Percentiles rank a stretch among this genome's conserved stretches.
Conservation (phyloP, 306 rosid genomes). For the Trifolium repens region DNA sequence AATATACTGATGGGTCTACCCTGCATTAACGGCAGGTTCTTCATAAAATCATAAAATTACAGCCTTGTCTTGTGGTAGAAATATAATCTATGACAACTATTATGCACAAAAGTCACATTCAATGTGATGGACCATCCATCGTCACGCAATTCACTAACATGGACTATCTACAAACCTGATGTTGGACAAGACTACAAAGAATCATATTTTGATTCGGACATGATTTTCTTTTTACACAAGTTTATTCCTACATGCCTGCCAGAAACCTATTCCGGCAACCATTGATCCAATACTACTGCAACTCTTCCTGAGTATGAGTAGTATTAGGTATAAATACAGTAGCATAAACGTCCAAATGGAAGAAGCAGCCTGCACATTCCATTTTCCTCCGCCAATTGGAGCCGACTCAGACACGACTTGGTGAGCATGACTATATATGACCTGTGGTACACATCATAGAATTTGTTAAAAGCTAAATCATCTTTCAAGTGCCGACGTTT, state of each 20-base stretch:
- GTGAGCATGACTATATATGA: conserved; percentile 87
- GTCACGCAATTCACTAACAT: conserved; percentile 55
- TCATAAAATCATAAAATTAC: conserved; percentile 55
- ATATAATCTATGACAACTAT: conserved; percentile 54
- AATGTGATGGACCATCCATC: conserved; percentile 61
- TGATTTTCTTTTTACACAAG: conserved; percentile 48
- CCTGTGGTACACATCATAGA: conserved; percentile 61
- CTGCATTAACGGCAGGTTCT: conserved; percentile 59
- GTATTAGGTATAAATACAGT: conserved; percentile 67
- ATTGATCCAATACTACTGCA: conserved; percentile 63
- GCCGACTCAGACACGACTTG: conserved; percentile 73
- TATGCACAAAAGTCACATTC: conserved; percentile 77
- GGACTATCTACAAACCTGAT: conserved; percentile 76
- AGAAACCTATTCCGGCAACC: conserved; percentile 81
- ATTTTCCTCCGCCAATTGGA: conserved; percentile 72
- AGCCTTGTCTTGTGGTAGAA: conserved; percentile 43
- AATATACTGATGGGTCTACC: conserved; percentile 61
- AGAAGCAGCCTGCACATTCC: conserved; percentile 72
- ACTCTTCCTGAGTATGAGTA: conserved; percentile 64
- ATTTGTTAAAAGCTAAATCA: conserved; percentile 19
- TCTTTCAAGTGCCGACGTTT: background rate
- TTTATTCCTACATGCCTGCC: conserved; percentile 67
- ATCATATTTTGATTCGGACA: conserved; percentile 89
- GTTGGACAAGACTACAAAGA: conserved; percentile 73
- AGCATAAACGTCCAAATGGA: conserved; percentile 60